Percentiles rank a stretch among this genome's conserved stretches.
Conservation (phyloP, 768 basidiomycete genomes). For the Daedaleopsis nitida region DNA sequence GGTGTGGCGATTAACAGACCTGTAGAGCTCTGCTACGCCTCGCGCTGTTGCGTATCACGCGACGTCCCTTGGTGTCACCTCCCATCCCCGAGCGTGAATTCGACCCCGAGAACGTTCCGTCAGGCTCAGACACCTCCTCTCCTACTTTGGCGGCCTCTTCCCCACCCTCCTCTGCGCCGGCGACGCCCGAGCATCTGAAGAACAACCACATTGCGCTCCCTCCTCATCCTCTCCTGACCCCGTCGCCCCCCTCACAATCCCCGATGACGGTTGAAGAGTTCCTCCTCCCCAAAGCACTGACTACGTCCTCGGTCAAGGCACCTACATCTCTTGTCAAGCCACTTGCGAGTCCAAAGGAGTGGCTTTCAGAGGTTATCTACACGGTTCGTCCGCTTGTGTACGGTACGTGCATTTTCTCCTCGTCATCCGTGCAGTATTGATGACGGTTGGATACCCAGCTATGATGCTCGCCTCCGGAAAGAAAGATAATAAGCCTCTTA, state of each 20-base stretch:
- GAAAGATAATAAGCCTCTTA: conserved; percentile 60
- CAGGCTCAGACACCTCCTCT: conserved; percentile 54
- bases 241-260: conserved; percentile 51
- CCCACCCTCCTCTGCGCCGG: conserved; percentile 53
- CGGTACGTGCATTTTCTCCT: conserved; percentile 45
- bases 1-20: background rate
- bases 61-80: conserved; percentile 71
- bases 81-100: conserved; percentile 88
- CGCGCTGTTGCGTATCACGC: conserved; percentile 71
- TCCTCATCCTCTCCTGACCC: conserved; percentile 60
- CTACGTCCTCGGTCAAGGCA: conserved; percentile 69
- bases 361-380: conserved; percentile 73
- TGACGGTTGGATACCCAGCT: conserved; percentile 24
- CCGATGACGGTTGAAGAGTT: conserved; percentile 74
- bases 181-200: conserved; percentile 78
- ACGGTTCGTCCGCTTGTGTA: conserved; percentile 76
- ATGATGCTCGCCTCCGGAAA: conserved; percentile 44
- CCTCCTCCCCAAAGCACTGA: conserved; percentile 79
- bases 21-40: conserved; percentile 75
- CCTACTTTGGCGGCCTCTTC: conserved; percentile 64
- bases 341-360: conserved; percentile 66
- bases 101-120: conserved; percentile 69
- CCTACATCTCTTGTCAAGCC: conserved; percentile 66
- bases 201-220: conserved; percentile 75
- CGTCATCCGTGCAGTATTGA: background rate